Evolutionary conservation across 78 protist species (phyloP), one percentile per base, ranked within the genome.

Genomic region (Dictyostelium brefeldianum): DNA sequence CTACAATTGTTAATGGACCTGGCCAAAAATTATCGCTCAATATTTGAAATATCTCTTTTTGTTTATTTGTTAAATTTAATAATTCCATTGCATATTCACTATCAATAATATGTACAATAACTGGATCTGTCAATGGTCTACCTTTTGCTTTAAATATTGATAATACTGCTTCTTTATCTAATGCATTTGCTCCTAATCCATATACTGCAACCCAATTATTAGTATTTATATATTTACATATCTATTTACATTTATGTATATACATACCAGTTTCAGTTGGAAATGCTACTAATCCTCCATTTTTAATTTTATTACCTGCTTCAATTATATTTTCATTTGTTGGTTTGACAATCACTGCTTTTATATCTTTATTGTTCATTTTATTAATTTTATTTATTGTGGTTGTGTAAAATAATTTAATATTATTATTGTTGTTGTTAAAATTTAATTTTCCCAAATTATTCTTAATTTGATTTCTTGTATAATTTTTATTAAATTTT

Each of bases 171-270:
- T 27, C 22, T n/a, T 18, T 94, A 82, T 97, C 93, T 25, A 96
- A 71, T 25, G 98, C 99, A 78, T 97, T 77, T 17, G 98, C 99
- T 15, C 99, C 98, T 15, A 98, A 94, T 14, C 98, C 98, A 87
- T 97, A 98, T 43, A 98, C 99, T 75, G n/a, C 6, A 36, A 75
- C n/a, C n/a, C n/a, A n/a, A n/a, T n/a, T n/a, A n/a, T n/a, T n/a
- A n/a, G n/a, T n/a, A n/a, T n/a, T n/a, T n/a, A n/a, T n/a, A n/a
- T n/a, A n/a, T n/a, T n/a, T n/a, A n/a, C n/a, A n/a, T n/a, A n/a
- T n/a, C n/a, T n/a, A n/a, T n/a, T n/a, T n/a, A n/a, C n/a, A n/a
- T n/a, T n/a, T n/a, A n/a, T n/a, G 8, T 11, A 53, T 53, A 53
- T 11, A 53, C 31, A 22, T 77, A 77, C 81, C 83, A 31, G 99